Base-by-base conservation (phyloP, 768 basidiomycete species). In the Lactifluus volemus region DNA sequence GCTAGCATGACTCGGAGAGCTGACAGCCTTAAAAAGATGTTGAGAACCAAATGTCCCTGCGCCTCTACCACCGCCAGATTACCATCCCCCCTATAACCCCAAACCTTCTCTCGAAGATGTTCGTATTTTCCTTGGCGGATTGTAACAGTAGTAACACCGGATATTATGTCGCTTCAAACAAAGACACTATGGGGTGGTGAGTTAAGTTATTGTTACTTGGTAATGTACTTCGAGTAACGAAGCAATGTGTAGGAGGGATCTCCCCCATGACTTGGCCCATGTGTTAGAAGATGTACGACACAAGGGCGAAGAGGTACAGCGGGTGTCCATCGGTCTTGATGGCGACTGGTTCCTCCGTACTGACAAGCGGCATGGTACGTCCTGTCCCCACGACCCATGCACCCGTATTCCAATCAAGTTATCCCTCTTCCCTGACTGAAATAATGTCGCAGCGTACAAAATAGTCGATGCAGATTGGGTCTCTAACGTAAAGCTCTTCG, bases 261-360 rank as follows among this genome's bases (percentile, higher is more conserved):
- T 62, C 39, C 61, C 61, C 14, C 44, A 49, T 29, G 61, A 62
- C 25, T 49, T 62, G 56, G 61, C 17, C 5, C 0, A 2, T 53
- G 56, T 10, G 56, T 21, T 58, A 21, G 36, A 58, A 14, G 56
- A 62, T 42, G 50, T 42, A 9, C 52, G 32, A 15, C 19, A 17
- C 19, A 53, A 58, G 21, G 38, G 51, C 21, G 56, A 62, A n/a
- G 56, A 53, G 14, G 56, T 62, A 19, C 19, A 53, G 41, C 51
- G 58, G 32, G 19, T 58, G 30, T 53, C 61, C 15, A 49, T 53
- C 12, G 61, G 61, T 42, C 47, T 58, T 44, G 56, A 62, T n/a
- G 56, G 47, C 39, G 61, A 62, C 15, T 62, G 61, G 61, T 62
- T 62, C 32, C 51, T 62, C 19, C 56, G 61, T 6, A 53, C 61